Evolutionary conservation across 257 asterid genomes (phyloP), one percentile per base, ranked within the genome.

Genomic region (Lycium barbarum): DNA sequence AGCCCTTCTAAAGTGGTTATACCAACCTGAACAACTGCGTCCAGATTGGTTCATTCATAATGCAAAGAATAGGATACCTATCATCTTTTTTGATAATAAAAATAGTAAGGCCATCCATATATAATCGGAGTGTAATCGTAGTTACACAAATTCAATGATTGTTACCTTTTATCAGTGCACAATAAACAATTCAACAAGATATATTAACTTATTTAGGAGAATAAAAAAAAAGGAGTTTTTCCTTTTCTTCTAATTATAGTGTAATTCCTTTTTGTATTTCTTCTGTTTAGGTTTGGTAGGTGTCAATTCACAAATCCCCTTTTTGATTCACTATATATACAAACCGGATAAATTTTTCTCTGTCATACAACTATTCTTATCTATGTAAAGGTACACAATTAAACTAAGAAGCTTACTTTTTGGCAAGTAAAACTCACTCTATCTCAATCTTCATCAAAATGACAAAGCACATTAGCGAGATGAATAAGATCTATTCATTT

Each of bases 1-100:
- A 26, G 33, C 33, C 33, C 33, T 80, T 82, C 74, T 63, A 59
- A 83, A 86, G 89, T 92, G 89, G 95, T 88, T 91, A 87, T 79
- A 90, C 92, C 94, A 90, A 90, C 91, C 87, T 76, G 88, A 87
- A 87, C 91, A 36, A 90, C 87, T 86, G 35, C 74, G 66, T 68
- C 71, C 15, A 67, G 84, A 53, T 14, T 74, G 43, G 45, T 65
- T 26, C 45, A 10, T 22, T 63, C 47, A 76, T 26, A 76, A 51
- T 76, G 82, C 63, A 13, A 76, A 51, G 47, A 76, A 76, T 76
- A 51, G 22, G 82, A 76, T 51, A 26, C 82, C 82, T 76, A 76
- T 51, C 63, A 51, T 13, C 35, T 76, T 26, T 76, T 47, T 7
- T 36, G 3, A 36, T 14, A 12, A 11, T 6, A 68, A 68, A 15